These are phyloP conservation scores for Penicillium crystallinum DNA, from an alignment of 495 filamentous ascomycete genomes.

Conservation along the genomic window DNA sequence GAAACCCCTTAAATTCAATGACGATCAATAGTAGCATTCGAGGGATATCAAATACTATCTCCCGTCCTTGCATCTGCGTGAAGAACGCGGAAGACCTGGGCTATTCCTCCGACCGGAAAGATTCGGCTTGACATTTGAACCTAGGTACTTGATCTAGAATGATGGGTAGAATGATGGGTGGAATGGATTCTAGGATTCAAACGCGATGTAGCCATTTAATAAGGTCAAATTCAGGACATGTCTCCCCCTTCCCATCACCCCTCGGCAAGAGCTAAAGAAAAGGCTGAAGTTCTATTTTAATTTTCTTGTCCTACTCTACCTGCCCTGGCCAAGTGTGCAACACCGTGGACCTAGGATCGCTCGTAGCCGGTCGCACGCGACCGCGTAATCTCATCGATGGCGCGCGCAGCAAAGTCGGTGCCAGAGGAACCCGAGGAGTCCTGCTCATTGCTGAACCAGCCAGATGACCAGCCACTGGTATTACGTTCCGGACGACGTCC, in stretches of 20 bases:
- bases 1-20: too few relatives aligned
- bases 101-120: conserved; percentile 14
- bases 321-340: background rate
- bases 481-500: conserved; percentile 21
- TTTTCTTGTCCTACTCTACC: background rate
- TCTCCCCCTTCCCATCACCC: background rate
- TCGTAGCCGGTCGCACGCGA: conserved; percentile 19
- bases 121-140: conserved; percentile 11
- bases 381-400: conserved; percentile 21
- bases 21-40: too few relatives aligned
- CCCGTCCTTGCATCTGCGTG: conserved; percentile 18
- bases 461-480: conserved; percentile 32
- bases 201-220: background rate
- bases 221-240: background rate
- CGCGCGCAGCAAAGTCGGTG: conserved; percentile 28
- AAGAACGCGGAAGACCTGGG: background rate
- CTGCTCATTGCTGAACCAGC: conserved; percentile 35
- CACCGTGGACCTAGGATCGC: conserved; percentile 12
- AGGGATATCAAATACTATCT: conserved; percentile 14
- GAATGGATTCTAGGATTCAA: background rate
- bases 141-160: background rate
- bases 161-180: too few relatives aligned
- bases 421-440: conserved; percentile 27
- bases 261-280: conserved; percentile 2
- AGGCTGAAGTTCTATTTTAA: conserved; percentile 14